Conservation (phyloP, 768 basidiomycete species). For the Austroboletus festivus region DNA sequence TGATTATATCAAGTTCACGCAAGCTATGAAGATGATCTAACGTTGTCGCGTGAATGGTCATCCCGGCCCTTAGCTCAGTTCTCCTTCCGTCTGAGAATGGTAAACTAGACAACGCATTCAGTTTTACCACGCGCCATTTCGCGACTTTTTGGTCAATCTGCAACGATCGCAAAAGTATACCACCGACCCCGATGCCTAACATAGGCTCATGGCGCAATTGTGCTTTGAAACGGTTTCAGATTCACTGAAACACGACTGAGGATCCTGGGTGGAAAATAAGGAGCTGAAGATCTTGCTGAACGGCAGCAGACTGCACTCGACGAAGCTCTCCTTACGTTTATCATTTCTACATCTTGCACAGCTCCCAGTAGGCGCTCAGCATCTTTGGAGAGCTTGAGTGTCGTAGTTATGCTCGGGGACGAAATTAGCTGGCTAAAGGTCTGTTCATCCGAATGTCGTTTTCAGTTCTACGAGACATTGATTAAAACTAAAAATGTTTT, state of each 20-base stretch:
- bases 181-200: conserved; percentile 8
- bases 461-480: conserved; percentile 3
- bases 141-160: conserved; percentile 14
- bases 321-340: conserved; percentile 16
- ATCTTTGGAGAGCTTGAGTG: not conserved
- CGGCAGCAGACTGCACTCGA: conserved; percentile 6
- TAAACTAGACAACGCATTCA: conserved; percentile 14
- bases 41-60: conserved; percentile 15
- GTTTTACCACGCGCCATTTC: conserved; percentile 22
- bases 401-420: not conserved
- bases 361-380: conserved; percentile 7
- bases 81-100: conserved; percentile 10
- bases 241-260: conserved; percentile 13
- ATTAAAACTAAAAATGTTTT: too few species aligned
- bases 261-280: conserved; percentile 13
- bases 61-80: conserved; percentile 20
- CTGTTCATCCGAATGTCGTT: too few species aligned
- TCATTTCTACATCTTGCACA: conserved; percentile 18
- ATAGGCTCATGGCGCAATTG: conserved; percentile 16
- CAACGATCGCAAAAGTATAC: conserved; percentile 13
- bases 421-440: too few species aligned
- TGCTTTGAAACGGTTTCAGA: conserved; percentile 14
- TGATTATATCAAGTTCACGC: too few species aligned
- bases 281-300: conserved; percentile 13
- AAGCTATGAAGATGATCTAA: too few species aligned